A percentile compares a stretch with the other conserved stretches of the same genome.
These are phyloP conservation scores for Xylariaceae sp. DNA, from an alignment of 2,329 filamentous ascomycete genomes.

Conservation along the genomic window DNA sequence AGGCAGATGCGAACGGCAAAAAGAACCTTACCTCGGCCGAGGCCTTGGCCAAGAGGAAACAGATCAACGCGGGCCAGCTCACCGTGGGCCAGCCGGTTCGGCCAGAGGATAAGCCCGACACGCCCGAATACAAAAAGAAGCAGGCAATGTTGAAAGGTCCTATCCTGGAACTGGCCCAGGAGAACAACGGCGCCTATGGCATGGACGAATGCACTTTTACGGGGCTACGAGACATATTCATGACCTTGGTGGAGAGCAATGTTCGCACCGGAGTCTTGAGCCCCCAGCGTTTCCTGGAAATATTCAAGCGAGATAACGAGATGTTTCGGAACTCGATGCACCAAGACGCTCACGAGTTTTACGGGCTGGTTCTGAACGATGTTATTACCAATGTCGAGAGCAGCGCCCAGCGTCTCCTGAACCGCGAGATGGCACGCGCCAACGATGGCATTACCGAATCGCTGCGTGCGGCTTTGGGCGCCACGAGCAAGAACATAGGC, in stretches of 20 bases:
- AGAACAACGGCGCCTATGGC: constrained; percentile 72
- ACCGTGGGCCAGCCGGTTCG: constrained; percentile 47
- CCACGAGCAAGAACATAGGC: constrained; percentile 25
- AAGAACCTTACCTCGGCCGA: constrained; percentile 50
- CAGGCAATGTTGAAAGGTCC: constrained; percentile 83
- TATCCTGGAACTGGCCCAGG: constrained; percentile 74
- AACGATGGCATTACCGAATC: constrained; percentile 43
- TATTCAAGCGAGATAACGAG: constrained; percentile 89
- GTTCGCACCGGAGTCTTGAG: constrained; percentile 85
- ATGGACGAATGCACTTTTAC: constrained; percentile 96
- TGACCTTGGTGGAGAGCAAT: constrained; percentile 73
- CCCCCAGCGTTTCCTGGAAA: constrained; percentile 86
- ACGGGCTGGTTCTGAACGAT: constrained; percentile 90
- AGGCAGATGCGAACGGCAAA: constrained; percentile 36
- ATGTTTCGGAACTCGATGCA: constrained; percentile 98
- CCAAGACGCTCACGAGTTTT: constrained; percentile 95
- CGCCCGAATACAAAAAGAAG: constrained; percentile 97
- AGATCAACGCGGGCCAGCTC: constrained; percentile 46
- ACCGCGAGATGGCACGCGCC: constrained; percentile 34
- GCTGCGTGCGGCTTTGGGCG: constrained; percentile 36
- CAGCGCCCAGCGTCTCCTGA: constrained; percentile 62
- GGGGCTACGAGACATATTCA: constrained; percentile 91
- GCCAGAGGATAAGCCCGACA: constrained; percentile 88
- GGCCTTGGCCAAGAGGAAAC: constrained; percentile 47
- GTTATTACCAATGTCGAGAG: constrained; percentile 89